These are phyloP conservation scores for Fusarium agapanthi DNA, from an alignment of 2,329 filamentous ascomycete genomes.

Conservation along the genomic window DNA sequence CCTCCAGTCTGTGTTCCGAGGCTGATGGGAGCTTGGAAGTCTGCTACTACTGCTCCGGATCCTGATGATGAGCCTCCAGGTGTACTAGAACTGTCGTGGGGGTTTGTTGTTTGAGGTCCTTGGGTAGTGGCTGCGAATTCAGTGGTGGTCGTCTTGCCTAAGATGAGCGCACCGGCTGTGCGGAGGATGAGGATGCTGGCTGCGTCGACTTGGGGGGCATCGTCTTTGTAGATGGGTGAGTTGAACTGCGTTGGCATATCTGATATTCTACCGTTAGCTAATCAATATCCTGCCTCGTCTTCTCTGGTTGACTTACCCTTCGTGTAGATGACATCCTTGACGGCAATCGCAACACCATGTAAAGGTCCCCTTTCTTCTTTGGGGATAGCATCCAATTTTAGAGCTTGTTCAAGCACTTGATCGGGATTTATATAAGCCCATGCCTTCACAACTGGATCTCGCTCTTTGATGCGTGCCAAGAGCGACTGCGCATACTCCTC, in stretches of 20 bases:
- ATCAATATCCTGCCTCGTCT: fast-evolving
- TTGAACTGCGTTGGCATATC: constrained; percentile 65
- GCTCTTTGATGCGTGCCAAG: constrained; percentile 7
- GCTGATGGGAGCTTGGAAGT: constrained; percentile 65
- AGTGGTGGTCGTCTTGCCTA: constrained; percentile 51
- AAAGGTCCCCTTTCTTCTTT: not conserved
- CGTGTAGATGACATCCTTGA: constrained; percentile 24
- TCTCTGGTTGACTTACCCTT: not conserved
- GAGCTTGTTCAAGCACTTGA: not conserved
- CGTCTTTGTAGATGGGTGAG: constrained; percentile 60
- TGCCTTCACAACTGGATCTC: not conserved
- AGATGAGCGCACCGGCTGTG: constrained; percentile 62
- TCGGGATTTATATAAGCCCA: constrained; percentile 10
- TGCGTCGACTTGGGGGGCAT: constrained; percentile 58
- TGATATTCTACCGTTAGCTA: not conserved
- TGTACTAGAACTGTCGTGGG: constrained; percentile 69
- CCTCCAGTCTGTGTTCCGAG: constrained; percentile 72
- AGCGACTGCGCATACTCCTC: constrained; percentile 17
- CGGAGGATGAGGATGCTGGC: constrained; percentile 62
- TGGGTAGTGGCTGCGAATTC: constrained; percentile 64
- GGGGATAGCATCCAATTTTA: not conserved
- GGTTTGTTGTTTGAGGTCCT: constrained; percentile 63
- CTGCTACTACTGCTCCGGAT: constrained; percentile 69
- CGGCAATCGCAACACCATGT: constrained; percentile 17
- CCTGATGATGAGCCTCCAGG: constrained; percentile 73